Conservation (phyloP, 1,284 basidiomycete species). For the Athelia psychrophila region DNA sequence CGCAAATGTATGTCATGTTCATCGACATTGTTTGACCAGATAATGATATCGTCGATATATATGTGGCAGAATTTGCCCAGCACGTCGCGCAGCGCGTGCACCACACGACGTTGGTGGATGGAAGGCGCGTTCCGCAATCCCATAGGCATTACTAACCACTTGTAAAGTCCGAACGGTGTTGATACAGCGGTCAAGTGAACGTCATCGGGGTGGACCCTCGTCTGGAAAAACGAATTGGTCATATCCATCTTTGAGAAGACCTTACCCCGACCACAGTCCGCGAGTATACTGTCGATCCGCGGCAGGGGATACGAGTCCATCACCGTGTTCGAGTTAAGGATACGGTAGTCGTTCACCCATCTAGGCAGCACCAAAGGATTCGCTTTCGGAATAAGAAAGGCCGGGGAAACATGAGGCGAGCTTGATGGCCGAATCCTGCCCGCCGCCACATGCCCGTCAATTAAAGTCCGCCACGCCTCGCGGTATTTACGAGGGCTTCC, state of each 20-base stretch:
- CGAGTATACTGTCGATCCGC: conserved; percentile 19
- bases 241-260: conserved; percentile 8
- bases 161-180: conserved; percentile 14
- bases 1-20: conserved; percentile 24
- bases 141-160: conserved; percentile 27
- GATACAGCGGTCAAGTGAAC: no score
- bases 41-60: conserved; percentile 37
- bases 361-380: background rate
- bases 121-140: conserved; percentile 21
- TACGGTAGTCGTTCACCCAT: conserved; percentile 16
- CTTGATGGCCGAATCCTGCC: conserved; percentile 8
- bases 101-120: conserved; percentile 17
- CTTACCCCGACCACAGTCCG: conserved; percentile 11
- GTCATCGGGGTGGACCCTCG: no score
- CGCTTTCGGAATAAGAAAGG: conserved; percentile 1
- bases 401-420: conserved; percentile 2
- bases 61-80: conserved; percentile 16
- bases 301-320: conserved; percentile 18
- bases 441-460: conserved; percentile 8
- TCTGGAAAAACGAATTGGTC: no score
- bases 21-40: conserved; percentile 25
- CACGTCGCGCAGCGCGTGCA: conserved; percentile 7
- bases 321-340: conserved; percentile 19
- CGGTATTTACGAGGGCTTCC: conserved; percentile 7
- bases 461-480: conserved; percentile 9